Evolutionary conservation across 768 basidiomycete species (phyloP).

Genomic region (Termitomyces sp.): DNA sequence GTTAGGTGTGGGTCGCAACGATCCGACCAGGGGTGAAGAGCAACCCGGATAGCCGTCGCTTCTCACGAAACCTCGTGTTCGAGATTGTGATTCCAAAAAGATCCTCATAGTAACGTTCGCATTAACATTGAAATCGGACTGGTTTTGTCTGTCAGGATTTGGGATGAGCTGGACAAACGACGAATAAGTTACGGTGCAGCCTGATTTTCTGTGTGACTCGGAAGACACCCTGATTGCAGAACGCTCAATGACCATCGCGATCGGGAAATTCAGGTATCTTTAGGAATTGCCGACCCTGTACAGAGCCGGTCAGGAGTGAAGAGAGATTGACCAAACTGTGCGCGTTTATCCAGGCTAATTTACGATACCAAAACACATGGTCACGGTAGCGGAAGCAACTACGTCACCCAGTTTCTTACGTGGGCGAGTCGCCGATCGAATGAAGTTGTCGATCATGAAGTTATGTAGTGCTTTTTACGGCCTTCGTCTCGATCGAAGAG

Average conservation of each 20-base stretch:
- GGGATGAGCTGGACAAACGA: constrained; percentile 1
- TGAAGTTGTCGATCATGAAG: neutral
- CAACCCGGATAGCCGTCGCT: constrained; percentile 4
- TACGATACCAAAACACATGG: neutral
- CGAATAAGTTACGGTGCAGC: neutral
- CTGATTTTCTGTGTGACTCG: neutral
- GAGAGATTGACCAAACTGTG: too few relatives aligned
- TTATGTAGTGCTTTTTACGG: too few relatives aligned
- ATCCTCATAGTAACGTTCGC: neutral
- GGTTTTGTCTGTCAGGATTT: neutral
- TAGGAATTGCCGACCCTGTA: neutral
- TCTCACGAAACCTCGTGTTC: constrained; percentile 8
- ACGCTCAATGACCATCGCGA: neutral
- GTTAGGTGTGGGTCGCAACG: constrained; percentile 7
- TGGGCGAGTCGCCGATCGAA: too few relatives aligned
- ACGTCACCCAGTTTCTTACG: neutral
- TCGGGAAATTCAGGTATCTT: neutral
- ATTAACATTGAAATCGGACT: neutral
- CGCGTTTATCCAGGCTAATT: neutral
- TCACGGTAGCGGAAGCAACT: neutral
- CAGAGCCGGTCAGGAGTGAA: neutral
- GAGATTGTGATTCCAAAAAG: constrained; percentile 3
- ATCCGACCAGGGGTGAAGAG: constrained; percentile 6
- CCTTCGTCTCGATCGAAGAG: too few relatives aligned
- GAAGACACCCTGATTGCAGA: neutral